Percentiles rank a stretch among this genome's conserved stretches.
These are phyloP conservation scores for Skeletonema tropicum DNA, from an alignment of 108 stramenopile genomes.

Conservation along the genomic window DNA sequence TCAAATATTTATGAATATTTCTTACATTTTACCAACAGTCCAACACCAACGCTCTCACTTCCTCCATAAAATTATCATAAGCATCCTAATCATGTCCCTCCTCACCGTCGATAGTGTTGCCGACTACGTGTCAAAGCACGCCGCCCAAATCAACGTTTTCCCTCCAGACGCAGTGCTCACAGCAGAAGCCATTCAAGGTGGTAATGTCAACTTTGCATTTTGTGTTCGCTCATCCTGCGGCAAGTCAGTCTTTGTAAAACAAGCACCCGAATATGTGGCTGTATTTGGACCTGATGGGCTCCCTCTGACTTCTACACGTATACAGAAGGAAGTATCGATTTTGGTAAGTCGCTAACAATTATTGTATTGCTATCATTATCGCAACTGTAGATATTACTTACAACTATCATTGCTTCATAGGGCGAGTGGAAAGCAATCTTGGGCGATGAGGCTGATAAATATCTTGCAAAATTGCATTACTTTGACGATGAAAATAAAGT, in stretches of 20 bases:
- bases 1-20: too few relatives aligned
- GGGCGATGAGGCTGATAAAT: slow-evolving; percentile 51
- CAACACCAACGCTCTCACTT: too few relatives aligned
- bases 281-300: slow-evolving; percentile 80
- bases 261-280: slow-evolving; percentile 86
- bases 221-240: slow-evolving; percentile 51
- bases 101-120: slow-evolving; percentile 72
- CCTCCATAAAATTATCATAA: too few relatives aligned
- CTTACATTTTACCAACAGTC: too few relatives aligned
- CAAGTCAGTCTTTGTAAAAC: slow-evolving; percentile 75
- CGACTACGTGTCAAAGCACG: slow-evolving; percentile 54
- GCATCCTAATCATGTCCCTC: slow-evolving; percentile 33
- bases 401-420: too few relatives aligned
- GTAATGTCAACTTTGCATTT: slow-evolving; percentile 89
- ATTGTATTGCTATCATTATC: too few relatives aligned
- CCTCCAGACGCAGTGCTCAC: slow-evolving; percentile 38
- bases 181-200: slow-evolving; percentile 71
- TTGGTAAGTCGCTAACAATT: slow-evolving; percentile 18
- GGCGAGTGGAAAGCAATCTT: slow-evolving; percentile 62
- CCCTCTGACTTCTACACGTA: slow-evolving; percentile 70
- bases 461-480: slow-evolving; percentile 70
- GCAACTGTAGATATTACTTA: too few relatives aligned
- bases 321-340: slow-evolving; percentile 71
- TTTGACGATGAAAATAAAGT: slow-evolving; percentile 76
- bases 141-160: slow-evolving; percentile 53